Base-by-base conservation (phyloP, 1,284 basidiomycete species). In the Ustilago trichophora region DNA sequence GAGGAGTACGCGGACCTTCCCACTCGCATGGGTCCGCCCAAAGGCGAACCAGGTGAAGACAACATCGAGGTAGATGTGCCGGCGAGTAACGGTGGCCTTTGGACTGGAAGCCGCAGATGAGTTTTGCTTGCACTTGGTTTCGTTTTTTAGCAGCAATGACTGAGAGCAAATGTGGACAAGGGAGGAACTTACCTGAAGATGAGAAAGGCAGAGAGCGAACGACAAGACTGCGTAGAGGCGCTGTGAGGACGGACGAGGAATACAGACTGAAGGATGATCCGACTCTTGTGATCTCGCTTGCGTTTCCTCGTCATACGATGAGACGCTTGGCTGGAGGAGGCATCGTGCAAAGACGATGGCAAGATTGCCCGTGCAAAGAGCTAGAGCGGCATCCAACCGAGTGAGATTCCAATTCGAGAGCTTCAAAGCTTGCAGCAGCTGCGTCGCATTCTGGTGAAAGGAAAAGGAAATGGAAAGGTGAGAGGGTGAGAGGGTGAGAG, bases 1-100 rank as follows among this genome's bases (percentile, higher is more conserved):
- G 72, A 77, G 75, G 75, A 73, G 75, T 74, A 73, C 74, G 76
- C 76, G 76, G 76, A 77, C 76, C 76, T 77, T 77, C 76, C 76
- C 76, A 77, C 76, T 77, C 76, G 76, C 75, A 62, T 68, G 67
- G 51, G 52, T 41, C 45, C 38, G 27, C 60, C 53, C 52, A 32
- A 51, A 35, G 27, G 46, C 41, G 41, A 32, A 34, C 62, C 62
- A 42, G 42, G 15, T 47, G 22, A 47, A 59, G 47, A 50, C 32
- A 40, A 22, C 43, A 45, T 47, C 40, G 16, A 36, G 11, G 22
- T n/a, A n/a, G 43, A 44, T 29, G 36, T 44, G 54, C 41, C 34
- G 68, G 69, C 76, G 76, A 77, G 76, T 77, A 77, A 65, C 76
- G 71, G 72, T 68, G 76, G 76, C 76, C 76, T 77, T 77, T 52